phyloP scores from a whole-genome alignment of 805 yeast genomes.

The Saccharomycopsis babjevae region DNA sequence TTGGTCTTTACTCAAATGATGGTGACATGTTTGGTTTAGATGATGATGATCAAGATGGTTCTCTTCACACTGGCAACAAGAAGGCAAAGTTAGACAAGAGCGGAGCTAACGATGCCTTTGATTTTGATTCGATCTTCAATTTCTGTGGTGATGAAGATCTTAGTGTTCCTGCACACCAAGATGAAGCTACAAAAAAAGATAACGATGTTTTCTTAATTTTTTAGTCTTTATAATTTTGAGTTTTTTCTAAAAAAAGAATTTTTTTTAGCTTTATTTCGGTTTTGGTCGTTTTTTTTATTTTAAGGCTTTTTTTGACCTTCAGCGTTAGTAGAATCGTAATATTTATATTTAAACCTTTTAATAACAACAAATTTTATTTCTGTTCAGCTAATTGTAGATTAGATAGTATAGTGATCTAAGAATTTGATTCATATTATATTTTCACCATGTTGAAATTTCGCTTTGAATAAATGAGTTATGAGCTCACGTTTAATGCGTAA shows the following conservation, averaged over 20 bases:
- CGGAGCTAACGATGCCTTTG: constrained; percentile 10
- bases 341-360: not conserved
- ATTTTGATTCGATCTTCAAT: constrained; percentile 17
- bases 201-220: not conserved
- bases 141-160: constrained; percentile 17
- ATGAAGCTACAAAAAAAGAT: not conserved
- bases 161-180: not conserved
- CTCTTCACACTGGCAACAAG: not conserved
- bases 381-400: no score
- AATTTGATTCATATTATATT: not conserved
- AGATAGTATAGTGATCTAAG: no score
- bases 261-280: no score
- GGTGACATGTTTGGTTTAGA: not conserved
- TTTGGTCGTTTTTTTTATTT: no score
- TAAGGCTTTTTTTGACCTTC: no score
- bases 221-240: not conserved
- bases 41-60: not conserved
- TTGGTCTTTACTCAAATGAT: not conserved
- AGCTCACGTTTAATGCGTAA: not conserved
- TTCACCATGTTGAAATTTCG: not conserved
- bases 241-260: not conserved
- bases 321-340: no score
- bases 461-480: not conserved
- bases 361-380: no score
- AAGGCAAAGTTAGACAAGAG: constrained; percentile 3